A percentile compares a stretch with the other conserved stretches of the same genome.
These are phyloP conservation scores for Brettanomyces custersianus DNA, from an alignment of 805 yeast species.

Conservation along the genomic window DNA sequence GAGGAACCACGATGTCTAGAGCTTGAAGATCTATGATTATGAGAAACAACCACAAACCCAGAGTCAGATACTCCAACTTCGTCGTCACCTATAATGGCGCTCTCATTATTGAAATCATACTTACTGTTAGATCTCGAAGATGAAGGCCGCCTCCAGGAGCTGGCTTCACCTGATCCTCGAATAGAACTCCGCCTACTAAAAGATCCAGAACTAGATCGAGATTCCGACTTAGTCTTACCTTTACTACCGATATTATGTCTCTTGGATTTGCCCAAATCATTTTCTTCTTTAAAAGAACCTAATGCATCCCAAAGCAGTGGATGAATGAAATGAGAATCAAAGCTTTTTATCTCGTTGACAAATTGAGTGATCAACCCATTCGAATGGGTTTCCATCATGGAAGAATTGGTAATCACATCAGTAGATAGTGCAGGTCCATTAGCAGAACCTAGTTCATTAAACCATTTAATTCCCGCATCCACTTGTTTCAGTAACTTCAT, in stretches of 20 bases:
- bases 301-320: constrained; percentile 21
- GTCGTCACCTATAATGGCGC: constrained; percentile 19
- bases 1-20: constrained; percentile 6
- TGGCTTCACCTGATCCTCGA: too few species aligned
- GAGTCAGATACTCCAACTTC: constrained; percentile 18
- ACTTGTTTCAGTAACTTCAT: constrained; percentile 14
- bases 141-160: too few species aligned
- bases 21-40: constrained; percentile 24
- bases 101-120: constrained; percentile 4
- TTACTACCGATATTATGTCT: background rate
- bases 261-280: constrained; percentile 3
- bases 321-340: constrained; percentile 34
- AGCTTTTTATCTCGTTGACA: constrained; percentile 24
- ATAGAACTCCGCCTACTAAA: background rate
- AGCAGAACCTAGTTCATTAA: constrained; percentile 20
- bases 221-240: background rate
- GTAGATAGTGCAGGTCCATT: constrained; percentile 7
- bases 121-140: background rate
- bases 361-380: constrained; percentile 26
- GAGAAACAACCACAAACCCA: constrained; percentile 26
- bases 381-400: constrained; percentile 5
- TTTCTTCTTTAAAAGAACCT: constrained; percentile 14
- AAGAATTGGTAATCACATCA: background rate
- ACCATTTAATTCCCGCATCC: constrained; percentile 29
- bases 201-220: background rate